phyloP scores from a whole-genome alignment of 2,329 filamentous ascomycete genomes.

The Cladophialophora immunda region DNA sequence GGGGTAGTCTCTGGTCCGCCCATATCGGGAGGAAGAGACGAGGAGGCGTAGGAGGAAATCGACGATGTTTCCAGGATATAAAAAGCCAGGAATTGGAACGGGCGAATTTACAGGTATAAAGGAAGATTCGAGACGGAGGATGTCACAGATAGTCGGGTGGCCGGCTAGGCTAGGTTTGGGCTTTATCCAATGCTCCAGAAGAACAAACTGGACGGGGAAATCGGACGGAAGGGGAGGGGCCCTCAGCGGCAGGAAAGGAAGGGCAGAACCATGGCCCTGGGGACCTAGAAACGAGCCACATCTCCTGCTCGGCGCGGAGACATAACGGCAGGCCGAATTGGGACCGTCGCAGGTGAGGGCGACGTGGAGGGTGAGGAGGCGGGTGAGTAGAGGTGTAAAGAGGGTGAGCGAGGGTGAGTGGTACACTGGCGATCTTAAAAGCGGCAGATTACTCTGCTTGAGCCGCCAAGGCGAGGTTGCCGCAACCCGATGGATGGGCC shows the following conservation, averaged over 20 bases:
- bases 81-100: background rate
- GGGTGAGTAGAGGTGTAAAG: conserved; percentile 3
- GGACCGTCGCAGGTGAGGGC: background rate
- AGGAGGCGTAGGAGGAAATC: background rate
- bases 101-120: background rate
- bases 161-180: background rate
- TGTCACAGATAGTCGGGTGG: background rate
- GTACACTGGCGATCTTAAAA: too few relatives aligned
- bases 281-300: conserved; percentile 4
- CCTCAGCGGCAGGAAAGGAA: conserved; percentile 3
- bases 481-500: conserved; percentile 4
- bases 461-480: conserved; percentile 7
- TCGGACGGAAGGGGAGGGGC: conserved; percentile 5
- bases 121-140: conserved; percentile 1
- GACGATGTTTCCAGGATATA: background rate
- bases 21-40: too few relatives aligned
- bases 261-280: background rate
- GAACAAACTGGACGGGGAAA: background rate
- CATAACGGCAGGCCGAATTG: background rate
- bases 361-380: background rate
- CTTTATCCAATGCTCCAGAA: background rate
- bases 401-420: conserved; percentile 5
- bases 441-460: too few relatives aligned
- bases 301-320: background rate
- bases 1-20: too few relatives aligned